Conservation (phyloP, 305 asterid genomes). For the Solanum hybrid region DNA sequence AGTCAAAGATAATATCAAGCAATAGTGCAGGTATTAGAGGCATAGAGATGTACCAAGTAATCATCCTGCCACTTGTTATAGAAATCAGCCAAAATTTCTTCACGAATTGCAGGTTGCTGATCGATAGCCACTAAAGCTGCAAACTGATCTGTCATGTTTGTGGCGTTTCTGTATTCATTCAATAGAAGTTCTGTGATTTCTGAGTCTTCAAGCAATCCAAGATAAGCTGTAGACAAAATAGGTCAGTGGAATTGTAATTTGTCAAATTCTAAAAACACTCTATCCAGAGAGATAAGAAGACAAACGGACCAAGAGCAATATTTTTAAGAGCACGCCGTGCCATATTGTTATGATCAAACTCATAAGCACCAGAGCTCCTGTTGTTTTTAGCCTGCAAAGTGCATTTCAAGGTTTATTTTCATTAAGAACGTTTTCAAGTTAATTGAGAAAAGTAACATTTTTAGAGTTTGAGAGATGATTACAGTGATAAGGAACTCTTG, state of each 20-base stretch:
- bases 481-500: constrained; percentile 55
- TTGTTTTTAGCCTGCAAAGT: constrained; percentile 45
- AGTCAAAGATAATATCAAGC: background rate
- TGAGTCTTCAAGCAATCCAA: constrained; percentile 65
- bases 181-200: constrained; percentile 59
- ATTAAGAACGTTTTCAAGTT: background rate
- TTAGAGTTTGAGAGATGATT: background rate
- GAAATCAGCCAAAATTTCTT: constrained; percentile 87
- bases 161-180: constrained; percentile 70
- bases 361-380: constrained; percentile 57
- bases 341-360: constrained; percentile 66
- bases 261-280: background rate
- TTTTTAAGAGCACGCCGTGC: constrained; percentile 89
- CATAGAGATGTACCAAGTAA: constrained; percentile 54
- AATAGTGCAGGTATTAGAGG: background rate
- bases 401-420: background rate
- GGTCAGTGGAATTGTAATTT: background rate
- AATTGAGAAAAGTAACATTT: background rate
- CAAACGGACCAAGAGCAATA: constrained; percentile 55
- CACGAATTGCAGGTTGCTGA: constrained; percentile 76
- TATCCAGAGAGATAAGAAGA: background rate
- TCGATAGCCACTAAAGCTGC: constrained; percentile 77
- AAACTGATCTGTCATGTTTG: constrained; percentile 90
- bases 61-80: constrained; percentile 77
- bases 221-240: constrained; percentile 50